phyloP scores from a whole-genome alignment of 139 green algal species.

The Picochlorum sp. region DNA sequence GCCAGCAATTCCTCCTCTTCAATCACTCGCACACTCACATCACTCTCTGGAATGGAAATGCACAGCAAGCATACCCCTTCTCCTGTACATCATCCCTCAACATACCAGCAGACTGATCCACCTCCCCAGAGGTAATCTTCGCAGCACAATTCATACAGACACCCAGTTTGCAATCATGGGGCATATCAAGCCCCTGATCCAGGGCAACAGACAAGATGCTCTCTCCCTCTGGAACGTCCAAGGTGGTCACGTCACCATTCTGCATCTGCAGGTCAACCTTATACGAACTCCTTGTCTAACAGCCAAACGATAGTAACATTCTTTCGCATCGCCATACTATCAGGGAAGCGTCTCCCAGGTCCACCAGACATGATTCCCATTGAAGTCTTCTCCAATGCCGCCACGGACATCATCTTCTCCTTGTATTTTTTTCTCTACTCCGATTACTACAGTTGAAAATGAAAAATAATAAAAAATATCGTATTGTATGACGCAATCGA shows the following conservation, averaged over 20 bases:
- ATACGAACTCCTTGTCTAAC: not conserved
- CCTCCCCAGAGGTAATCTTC: constrained; percentile 49
- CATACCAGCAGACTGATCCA: constrained; percentile 81
- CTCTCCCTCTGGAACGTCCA: constrained; percentile 59
- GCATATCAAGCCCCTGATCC: constrained; percentile 64
- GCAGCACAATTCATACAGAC: constrained; percentile 74
- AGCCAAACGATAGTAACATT: too few relatives aligned
- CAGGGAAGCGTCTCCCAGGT: too few relatives aligned
- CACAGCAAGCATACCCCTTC: constrained; percentile 58
- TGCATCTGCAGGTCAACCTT: not conserved
- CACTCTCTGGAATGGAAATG: constrained; percentile 5
- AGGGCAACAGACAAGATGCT: constrained; percentile 58
- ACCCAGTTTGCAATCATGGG: constrained; percentile 84
- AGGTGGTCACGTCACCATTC: constrained; percentile 28
- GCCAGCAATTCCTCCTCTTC: constrained; percentile 8
- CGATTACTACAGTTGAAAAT: too few relatives aligned
- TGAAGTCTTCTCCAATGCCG: too few relatives aligned
- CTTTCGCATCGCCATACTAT: too few relatives aligned
- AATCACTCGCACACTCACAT: constrained; percentile 8
- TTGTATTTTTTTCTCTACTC: too few relatives aligned
- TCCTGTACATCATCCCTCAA: constrained; percentile 61
- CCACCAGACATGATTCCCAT: too few relatives aligned
- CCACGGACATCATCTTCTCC: too few relatives aligned
- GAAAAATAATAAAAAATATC: too few relatives aligned
- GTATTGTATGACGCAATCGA: too few relatives aligned